Evolutionary conservation across 2,329 filamentous ascomycete genomes (phyloP).

Genomic region (Pseudogymnoascus sp.): DNA sequence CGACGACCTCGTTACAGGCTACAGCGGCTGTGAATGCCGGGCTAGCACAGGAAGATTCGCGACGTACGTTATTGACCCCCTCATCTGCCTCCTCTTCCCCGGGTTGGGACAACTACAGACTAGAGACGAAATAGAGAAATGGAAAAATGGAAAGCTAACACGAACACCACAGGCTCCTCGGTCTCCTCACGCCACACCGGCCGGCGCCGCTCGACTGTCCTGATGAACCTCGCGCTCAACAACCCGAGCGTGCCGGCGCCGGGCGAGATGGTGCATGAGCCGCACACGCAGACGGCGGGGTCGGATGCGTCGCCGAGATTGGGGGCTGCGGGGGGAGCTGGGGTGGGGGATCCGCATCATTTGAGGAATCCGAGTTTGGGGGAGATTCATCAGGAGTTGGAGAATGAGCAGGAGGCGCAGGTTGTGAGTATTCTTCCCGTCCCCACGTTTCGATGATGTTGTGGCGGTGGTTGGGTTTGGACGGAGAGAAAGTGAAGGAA

Average conservation of each 20-base stretch:
- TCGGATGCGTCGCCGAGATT: background rate
- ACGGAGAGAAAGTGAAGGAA: background rate
- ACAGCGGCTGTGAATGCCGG: constrained; percentile 73
- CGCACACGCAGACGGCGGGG: constrained; percentile 24
- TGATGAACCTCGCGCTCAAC: constrained; percentile 69
- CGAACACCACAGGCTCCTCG: constrained; percentile 27
- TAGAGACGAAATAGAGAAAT: background rate
- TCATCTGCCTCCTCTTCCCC: constrained; percentile 10
- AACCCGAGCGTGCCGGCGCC: constrained; percentile 61
- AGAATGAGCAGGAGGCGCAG: constrained; percentile 72
- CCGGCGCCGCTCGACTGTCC: constrained; percentile 59
- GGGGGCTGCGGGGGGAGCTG: constrained; percentile 5
- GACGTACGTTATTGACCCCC: constrained; percentile 38
- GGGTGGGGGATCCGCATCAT: constrained; percentile 49
- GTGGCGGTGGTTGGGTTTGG: background rate
- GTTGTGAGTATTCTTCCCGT: constrained; percentile 45
- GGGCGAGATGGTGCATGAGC: constrained; percentile 57
- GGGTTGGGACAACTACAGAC: constrained; percentile 15
- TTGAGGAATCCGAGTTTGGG: constrained; percentile 64
- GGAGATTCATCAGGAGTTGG: constrained; percentile 71
- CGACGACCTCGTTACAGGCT: constrained; percentile 66
- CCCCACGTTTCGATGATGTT: background rate
- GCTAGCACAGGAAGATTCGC: constrained; percentile 57
- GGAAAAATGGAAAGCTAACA: background rate
- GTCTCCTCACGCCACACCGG: constrained; percentile 39